Conservation (phyloP, 306 rosid species). For the Rubus idaeus region DNA sequence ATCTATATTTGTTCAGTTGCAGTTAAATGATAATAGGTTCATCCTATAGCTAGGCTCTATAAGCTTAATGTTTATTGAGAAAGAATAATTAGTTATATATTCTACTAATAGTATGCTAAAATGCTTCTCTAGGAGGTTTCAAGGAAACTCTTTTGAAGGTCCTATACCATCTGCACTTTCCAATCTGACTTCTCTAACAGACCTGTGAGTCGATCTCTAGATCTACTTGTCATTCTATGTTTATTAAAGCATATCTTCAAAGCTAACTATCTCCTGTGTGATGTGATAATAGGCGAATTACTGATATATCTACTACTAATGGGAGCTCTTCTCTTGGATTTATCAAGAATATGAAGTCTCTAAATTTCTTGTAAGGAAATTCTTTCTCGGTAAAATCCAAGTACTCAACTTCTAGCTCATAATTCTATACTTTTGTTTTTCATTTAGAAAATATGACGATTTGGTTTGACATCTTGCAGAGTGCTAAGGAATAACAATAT, state of each 20-base stretch:
- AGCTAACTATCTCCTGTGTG: constrained; percentile 30
- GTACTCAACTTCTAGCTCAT: not conserved
- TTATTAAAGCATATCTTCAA: constrained; percentile 1
- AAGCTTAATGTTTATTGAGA: not conserved
- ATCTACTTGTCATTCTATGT: constrained; percentile 2
- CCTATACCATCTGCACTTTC: constrained; percentile 65
- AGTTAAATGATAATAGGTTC: not conserved
- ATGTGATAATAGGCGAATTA: constrained; percentile 50
- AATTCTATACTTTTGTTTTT: constrained; percentile 11
- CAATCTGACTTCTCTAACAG: constrained; percentile 59
- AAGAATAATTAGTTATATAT: not conserved
- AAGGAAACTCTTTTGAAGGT: constrained; percentile 79
- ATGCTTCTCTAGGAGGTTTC: constrained; percentile 57
- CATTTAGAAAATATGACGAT: constrained; percentile 12
- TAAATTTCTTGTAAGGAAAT: constrained; percentile 53
- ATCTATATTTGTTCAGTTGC: not conserved
- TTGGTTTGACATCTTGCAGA: constrained; percentile 45
- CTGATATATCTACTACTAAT: constrained; percentile 64
- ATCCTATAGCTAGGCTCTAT: not conserved
- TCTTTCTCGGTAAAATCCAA: not conserved
- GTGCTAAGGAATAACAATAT: constrained; percentile 68
- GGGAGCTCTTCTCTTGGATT: constrained; percentile 71
- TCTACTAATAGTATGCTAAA: not conserved
- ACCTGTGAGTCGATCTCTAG: constrained; percentile 61
- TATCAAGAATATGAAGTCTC: constrained; percentile 62